Conservation (phyloP, 176 grass and related monocot species). For the Ananas comosus region DNA sequence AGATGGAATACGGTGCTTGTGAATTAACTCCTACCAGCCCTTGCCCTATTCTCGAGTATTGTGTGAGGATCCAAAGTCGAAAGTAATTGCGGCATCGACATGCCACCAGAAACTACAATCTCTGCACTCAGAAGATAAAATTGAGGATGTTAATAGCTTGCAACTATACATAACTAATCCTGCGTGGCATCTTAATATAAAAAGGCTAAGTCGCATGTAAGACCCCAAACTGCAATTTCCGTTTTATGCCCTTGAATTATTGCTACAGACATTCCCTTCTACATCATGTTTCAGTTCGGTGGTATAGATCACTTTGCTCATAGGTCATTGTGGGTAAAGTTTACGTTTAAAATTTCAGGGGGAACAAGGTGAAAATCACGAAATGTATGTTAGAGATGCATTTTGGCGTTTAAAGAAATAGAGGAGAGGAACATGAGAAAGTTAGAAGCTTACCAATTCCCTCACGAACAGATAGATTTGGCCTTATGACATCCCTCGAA, state of each 20-base stretch:
- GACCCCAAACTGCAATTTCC: too few species aligned
- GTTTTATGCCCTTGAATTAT: too few species aligned
- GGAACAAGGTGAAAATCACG: too few species aligned
- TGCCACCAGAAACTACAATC: conserved; percentile 91
- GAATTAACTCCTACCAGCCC: conserved; percentile 54
- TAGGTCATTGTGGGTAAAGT: too few species aligned
- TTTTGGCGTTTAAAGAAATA: not conserved
- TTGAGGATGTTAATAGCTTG: not conserved
- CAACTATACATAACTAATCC: not conserved
- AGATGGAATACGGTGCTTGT: not conserved
- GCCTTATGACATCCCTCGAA: conserved; percentile 85
- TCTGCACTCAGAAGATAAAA: conserved; percentile 31
- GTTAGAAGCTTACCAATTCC: conserved; percentile 57
- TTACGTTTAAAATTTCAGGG: too few species aligned
- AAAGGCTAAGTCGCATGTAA: not conserved
- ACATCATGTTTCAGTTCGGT: too few species aligned
- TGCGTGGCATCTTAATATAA: not conserved
- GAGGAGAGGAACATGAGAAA: not conserved
- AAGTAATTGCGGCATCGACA: conserved; percentile 94
- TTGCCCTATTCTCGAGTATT: conserved; percentile 32
- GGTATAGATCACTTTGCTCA: too few species aligned
- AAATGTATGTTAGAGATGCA: too few species aligned
- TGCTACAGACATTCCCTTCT: too few species aligned
- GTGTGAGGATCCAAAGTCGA: conserved; percentile 68
- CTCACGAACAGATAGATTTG: conserved; percentile 92